These are phyloP conservation scores for Yamadazyma oceani DNA, from an alignment of 1,139 yeast species.

Conservation along the genomic window DNA sequence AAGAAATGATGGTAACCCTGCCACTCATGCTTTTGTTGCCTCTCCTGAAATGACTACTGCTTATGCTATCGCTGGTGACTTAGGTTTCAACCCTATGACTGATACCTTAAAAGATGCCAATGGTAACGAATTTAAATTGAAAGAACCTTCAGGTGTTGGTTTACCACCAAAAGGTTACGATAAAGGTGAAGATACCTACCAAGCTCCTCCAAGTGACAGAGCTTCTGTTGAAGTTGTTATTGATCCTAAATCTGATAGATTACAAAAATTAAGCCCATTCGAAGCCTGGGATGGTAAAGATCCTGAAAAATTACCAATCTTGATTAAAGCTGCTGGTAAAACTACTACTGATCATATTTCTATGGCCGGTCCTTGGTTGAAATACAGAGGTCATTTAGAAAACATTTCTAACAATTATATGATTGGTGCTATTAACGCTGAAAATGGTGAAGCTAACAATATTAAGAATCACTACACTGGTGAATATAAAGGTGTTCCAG, in stretches of 20 bases:
- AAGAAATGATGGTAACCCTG: constrained; percentile 99
- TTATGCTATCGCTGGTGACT: constrained; percentile 94
- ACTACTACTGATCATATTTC: constrained; percentile 99
- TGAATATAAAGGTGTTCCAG: constrained; percentile 93
- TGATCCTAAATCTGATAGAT: constrained; percentile 74
- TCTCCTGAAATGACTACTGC: constrained; percentile 98
- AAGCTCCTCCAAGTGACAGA: constrained; percentile 95
- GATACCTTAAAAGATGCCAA: constrained; percentile 91
- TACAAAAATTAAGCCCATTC: constrained; percentile 51
- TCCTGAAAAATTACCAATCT: constrained; percentile 83
- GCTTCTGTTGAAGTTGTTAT: constrained; percentile 70
- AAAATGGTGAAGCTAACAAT: constrained; percentile 92
- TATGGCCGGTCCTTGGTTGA: constrained; percentile 99
- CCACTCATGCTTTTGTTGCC: constrained; percentile 96
- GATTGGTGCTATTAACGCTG: constrained; percentile 99
- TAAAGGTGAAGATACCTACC: constrained; percentile 93
- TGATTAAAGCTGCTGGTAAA: constrained; percentile 96
- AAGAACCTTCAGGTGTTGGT: constrained; percentile 90
- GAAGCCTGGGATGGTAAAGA: constrained; percentile 93
- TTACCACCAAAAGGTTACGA: constrained; percentile 93
- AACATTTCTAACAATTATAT: constrained; percentile 98
- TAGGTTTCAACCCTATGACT: constrained; percentile 96
- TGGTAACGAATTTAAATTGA: constrained; percentile 93
- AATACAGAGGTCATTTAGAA: constrained; percentile 99
- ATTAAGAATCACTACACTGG: constrained; percentile 91